Percentiles rank a stretch among this genome's conserved stretches.
Conservation (phyloP, 2,329 filamentous ascomycete species). For the Pseudogymnoascus sp. region DNA sequence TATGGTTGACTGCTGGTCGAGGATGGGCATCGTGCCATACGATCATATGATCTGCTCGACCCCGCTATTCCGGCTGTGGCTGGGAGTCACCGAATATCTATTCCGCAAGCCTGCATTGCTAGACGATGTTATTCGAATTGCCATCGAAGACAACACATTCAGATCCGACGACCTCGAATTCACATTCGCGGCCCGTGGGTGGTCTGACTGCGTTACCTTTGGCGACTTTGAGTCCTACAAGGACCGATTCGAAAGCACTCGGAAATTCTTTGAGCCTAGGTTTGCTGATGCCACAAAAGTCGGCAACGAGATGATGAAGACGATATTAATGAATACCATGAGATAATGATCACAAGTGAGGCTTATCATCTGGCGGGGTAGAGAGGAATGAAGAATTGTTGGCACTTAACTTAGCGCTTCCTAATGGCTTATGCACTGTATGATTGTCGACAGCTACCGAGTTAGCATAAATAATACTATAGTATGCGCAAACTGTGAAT, state of each 20-base stretch:
- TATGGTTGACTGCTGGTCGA: slow-evolving; percentile 98
- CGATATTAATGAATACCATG: slow-evolving; percentile 74
- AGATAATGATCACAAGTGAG: slow-evolving; percentile 19
- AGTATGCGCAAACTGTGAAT: background rate
- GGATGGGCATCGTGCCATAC: slow-evolving; percentile 87
- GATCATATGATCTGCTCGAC: slow-evolving; percentile 99
- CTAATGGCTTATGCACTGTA: slow-evolving; percentile 3
- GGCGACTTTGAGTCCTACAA: slow-evolving; percentile 91
- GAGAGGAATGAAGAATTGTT: background rate
- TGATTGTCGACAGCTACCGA: background rate
- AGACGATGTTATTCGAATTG: slow-evolving; percentile 77
- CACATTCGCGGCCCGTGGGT: slow-evolving; percentile 90
- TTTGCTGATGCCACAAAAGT: slow-evolving; percentile 82
- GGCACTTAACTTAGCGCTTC: background rate
- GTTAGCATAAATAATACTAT: background rate
- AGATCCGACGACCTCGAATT: slow-evolving; percentile 96
- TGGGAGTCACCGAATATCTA: slow-evolving; percentile 94
- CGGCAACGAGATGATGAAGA: slow-evolving; percentile 96
- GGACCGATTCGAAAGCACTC: slow-evolving; percentile 84
- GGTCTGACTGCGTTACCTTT: slow-evolving; percentile 87
- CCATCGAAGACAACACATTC: slow-evolving; percentile 84
- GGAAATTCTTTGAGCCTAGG: slow-evolving; percentile 82
- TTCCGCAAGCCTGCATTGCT: slow-evolving; percentile 78
- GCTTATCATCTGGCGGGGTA: background rate
- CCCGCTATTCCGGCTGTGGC: slow-evolving; percentile 90